Base-by-base conservation (phyloP, 2,329 filamentous ascomycete genomes). In the Neopestalotiopsis clavispora region DNA sequence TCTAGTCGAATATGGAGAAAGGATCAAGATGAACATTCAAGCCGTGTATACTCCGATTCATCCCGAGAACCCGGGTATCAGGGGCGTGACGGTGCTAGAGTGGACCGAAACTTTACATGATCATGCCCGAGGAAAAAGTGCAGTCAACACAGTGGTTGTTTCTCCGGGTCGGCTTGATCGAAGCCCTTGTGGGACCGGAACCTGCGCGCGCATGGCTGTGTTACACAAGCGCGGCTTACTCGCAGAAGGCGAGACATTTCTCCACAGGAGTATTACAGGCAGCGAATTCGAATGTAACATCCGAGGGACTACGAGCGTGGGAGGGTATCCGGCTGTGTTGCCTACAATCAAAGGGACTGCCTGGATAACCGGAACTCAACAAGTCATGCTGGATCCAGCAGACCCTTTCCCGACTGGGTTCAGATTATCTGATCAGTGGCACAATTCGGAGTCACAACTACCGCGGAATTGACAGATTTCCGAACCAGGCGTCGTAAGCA, bases 131-230 rank as follows among this genome's bases (percentile, higher is more conserved):
- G 74, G 74, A 6, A 81, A 80, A 58, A 70, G 70, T 4, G 79
- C 80, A 14, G 72, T 74, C 6, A 82, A 84, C 69, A 78, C 83
- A 0, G 81, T 83, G 12, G 79, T 85, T 4, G 82, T 85, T 4
- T 80, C 80, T 0, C 83, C 83, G 0, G 82, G 83, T 0, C 73
- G 83, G 14, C 78, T 84, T 38, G 84, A 85, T 70, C 72, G 83
- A 20, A 84, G 83, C 68, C 83, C 83, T 1, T 84, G 83, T 64
- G 84, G 84, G 4, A 84, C 81, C 0, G 83, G 83, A 1, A 84
- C 80, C 0, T 82, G 76, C 68, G 82, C 83, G 2, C 75, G 83
- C 14, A 75, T 85, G 70, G 83, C 83, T 0, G 76, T 84, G 1
- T 67, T 85, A 28, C 80, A 85, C 72, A 81, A 80, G 1, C 76